Evolutionary conservation across 495 filamentous ascomycete species (phyloP).

Genomic region (Clohesyomyces aquaticus): DNA sequence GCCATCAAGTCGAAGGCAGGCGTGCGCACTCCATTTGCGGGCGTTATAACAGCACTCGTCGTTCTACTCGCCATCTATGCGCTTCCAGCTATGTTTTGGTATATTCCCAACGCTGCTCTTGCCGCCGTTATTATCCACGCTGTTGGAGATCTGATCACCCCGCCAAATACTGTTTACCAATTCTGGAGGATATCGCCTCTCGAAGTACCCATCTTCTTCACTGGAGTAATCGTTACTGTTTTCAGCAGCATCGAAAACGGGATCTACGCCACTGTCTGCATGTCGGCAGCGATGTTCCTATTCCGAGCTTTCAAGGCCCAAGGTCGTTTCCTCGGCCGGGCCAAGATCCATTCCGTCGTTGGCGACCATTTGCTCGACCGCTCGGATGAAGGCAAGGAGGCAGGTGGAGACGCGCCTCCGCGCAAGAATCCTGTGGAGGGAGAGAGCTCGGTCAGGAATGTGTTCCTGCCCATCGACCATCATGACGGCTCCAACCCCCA

Average conservation of each 20-base stretch:
- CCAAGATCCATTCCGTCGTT: constrained; percentile 88
- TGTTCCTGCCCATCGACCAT: constrained; percentile 90
- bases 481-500: constrained; percentile 89
- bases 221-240: constrained; percentile 87
- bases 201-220: constrained; percentile 91
- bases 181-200: constrained; percentile 94
- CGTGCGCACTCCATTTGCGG: constrained; percentile 89
- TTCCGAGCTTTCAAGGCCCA: constrained; percentile 83
- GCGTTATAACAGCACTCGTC: constrained; percentile 84
- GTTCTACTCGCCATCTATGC: constrained; percentile 96
- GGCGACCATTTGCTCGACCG: constrained; percentile 77
- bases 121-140: constrained; percentile 97
- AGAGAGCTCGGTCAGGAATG: constrained; percentile 59
- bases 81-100: constrained; percentile 89
- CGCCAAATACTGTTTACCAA: constrained; percentile 90
- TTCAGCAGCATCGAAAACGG: constrained; percentile 89
- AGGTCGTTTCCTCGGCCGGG: constrained; percentile 84
- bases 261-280: constrained; percentile 81
- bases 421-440: constrained; percentile 38
- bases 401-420: not conserved
- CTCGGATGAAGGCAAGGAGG: constrained; percentile 49
- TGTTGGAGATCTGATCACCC: constrained; percentile 91
- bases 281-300: constrained; percentile 77
- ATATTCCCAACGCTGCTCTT: constrained; percentile 84
- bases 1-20: constrained; percentile 98